Percentiles rank a stretch among this genome's conserved stretches.
Conservation (phyloP, 129 eudicot species). For the Helianthus tuberosus region DNA sequence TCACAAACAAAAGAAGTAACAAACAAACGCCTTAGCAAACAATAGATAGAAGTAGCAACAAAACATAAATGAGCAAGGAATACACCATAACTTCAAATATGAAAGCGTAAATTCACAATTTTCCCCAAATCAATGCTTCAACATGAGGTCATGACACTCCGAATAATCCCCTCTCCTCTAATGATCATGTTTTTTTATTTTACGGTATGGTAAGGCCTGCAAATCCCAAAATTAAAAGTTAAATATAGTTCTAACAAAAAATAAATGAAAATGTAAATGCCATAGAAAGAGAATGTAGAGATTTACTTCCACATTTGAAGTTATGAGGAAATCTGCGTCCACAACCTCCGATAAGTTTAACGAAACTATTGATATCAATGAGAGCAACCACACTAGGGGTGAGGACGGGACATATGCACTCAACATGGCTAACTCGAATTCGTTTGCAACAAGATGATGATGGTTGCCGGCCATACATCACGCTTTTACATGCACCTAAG, state of each 20-base stretch:
- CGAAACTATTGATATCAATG: slow-evolving; percentile 26
- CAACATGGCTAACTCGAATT: slow-evolving; percentile 43
- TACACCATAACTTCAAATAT: background rate
- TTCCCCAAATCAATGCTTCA: background rate
- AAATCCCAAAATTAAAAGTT: slow-evolving; percentile 1
- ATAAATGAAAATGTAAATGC: background rate
- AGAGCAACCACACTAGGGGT: slow-evolving; percentile 50
- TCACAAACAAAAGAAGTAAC: background rate
- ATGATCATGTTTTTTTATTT: background rate
- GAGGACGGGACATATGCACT: slow-evolving; percentile 50
- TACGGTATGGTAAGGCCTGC: slow-evolving; percentile 30
- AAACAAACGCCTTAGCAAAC: no score
- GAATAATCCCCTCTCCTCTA: background rate
- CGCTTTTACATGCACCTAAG: slow-evolving; percentile 44
- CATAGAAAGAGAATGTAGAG: background rate
- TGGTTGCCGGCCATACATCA: slow-evolving; percentile 40
- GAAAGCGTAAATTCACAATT: background rate
- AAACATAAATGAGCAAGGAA: background rate
- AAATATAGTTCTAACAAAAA: background rate
- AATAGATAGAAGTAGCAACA: background rate
- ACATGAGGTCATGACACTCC: background rate
- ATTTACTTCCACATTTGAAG: slow-evolving; percentile 59
- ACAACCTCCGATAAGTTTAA: slow-evolving; percentile 48
- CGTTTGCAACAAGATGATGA: slow-evolving; percentile 43
- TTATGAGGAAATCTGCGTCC: slow-evolving; percentile 59